A percentile compares a stretch with the other conserved stretches of the same genome.
These are phyloP conservation scores for Rosa hybrid DNA, from an alignment of 331 rosid species.

Conservation along the genomic window DNA sequence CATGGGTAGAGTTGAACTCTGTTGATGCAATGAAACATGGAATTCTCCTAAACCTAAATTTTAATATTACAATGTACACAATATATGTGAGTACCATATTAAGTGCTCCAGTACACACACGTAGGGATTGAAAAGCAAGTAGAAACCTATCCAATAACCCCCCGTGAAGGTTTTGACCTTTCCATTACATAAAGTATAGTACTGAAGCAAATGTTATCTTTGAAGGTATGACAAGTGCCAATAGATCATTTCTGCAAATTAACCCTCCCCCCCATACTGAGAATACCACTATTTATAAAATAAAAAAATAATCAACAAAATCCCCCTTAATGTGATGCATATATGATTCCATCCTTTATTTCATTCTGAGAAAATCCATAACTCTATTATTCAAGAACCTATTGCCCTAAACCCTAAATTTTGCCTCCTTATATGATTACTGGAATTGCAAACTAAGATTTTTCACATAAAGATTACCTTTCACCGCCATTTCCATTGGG, in stretches of 20 bases:
- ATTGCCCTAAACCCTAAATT: neutral
- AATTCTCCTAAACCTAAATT: neutral
- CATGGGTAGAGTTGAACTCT: neutral
- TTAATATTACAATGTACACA: neutral
- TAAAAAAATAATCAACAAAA: neutral
- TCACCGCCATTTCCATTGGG: conserved; percentile 85
- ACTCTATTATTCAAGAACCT: neutral
- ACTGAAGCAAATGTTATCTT: neutral
- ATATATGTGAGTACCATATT: conserved; percentile 14
- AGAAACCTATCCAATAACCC: conserved; percentile 5
- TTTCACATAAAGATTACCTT: conserved; percentile 49
- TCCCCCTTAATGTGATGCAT: neutral
- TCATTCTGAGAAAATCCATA: neutral
- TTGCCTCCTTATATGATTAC: neutral
- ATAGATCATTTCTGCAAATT: neutral
- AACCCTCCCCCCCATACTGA: neutral
- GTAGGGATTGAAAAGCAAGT: conserved; percentile 7
- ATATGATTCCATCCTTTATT: neutral
- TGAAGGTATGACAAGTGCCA: neutral
- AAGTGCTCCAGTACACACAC: neutral
- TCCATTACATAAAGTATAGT: conserved; percentile 16
- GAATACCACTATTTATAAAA: neutral
- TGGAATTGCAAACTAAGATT: conserved; percentile 3
- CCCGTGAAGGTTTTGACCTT: conserved; percentile 13
- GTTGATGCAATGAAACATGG: neutral